Percentiles rank a stretch among this genome's conserved stretches.
Conservation (phyloP, 2,329 filamentous ascomycete genomes). For the Fusarium secorum region DNA sequence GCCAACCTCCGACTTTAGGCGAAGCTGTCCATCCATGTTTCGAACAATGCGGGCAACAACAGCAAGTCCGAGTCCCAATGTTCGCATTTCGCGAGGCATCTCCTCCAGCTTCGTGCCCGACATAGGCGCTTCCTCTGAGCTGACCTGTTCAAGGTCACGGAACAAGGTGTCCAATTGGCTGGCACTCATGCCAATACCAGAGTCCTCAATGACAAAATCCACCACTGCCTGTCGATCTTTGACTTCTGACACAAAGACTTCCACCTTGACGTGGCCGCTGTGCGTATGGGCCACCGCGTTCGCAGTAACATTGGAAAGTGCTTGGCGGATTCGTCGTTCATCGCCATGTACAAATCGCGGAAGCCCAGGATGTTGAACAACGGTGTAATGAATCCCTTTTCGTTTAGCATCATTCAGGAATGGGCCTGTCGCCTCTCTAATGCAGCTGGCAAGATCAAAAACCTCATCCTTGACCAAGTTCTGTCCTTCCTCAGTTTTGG, state of each 20-base stretch:
- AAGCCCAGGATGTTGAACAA: conserved; percentile 72
- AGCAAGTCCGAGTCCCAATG: conserved; percentile 83
- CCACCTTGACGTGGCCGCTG: conserved; percentile 72
- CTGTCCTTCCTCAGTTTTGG: conserved; percentile 85
- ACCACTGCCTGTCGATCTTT: conserved; percentile 66
- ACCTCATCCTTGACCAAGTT: conserved; percentile 80
- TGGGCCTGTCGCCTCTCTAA: conserved; percentile 79
- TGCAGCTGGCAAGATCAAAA: conserved; percentile 74
- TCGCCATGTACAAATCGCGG: conserved; percentile 80
- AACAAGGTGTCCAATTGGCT: conserved; percentile 65
- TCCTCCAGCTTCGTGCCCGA: conserved; percentile 37
- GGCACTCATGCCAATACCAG: conserved; percentile 75
- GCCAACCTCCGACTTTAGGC: conserved; percentile 82
- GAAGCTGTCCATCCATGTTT: conserved; percentile 90
- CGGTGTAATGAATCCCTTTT: conserved; percentile 76
- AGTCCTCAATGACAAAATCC: conserved; percentile 79
- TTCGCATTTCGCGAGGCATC: conserved; percentile 49
- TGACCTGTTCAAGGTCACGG: conserved; percentile 66
- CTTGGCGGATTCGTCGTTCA: conserved; percentile 80
- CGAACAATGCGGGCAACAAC: conserved; percentile 84
- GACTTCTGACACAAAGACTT: conserved; percentile 68
- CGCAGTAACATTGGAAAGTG: conserved; percentile 81
- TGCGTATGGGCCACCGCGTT: conserved; percentile 85
- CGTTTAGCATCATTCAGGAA: conserved; percentile 78
- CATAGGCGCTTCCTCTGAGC: conserved; percentile 51